phyloP scores from a whole-genome alignment of 2,329 filamentous ascomycete genomes.

The Colletotrichum phormii region DNA sequence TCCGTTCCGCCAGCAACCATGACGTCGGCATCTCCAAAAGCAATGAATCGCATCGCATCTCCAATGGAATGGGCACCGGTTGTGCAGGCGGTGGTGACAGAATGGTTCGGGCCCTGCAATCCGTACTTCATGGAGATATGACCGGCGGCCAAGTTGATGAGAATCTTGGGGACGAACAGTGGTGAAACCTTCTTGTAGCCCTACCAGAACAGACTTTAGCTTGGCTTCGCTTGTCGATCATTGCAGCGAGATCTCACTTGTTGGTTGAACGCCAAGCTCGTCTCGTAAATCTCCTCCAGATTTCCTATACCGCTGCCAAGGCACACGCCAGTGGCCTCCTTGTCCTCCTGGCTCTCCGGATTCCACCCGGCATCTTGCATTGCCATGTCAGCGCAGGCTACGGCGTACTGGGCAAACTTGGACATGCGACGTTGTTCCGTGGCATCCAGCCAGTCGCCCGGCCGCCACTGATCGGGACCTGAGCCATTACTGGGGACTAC shows the following conservation, averaged over 20 bases:
- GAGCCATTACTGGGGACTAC: conserved; percentile 71
- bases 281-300: conserved; percentile 89
- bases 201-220: conserved; percentile 54
- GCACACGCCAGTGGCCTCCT: conserved; percentile 87
- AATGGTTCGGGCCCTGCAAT: conserved; percentile 91
- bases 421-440: conserved; percentile 82
- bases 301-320: conserved; percentile 96
- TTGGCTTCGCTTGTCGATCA: conserved; percentile 26
- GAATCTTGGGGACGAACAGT: conserved; percentile 89
- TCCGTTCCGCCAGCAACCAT: conserved; percentile 98
- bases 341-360: conserved; percentile 68
- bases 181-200: conserved; percentile 95
- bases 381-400: conserved; percentile 88
- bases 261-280: conserved; percentile 79
- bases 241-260: conserved; percentile 64
- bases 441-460: conserved; percentile 64
- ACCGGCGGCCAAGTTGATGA: conserved; percentile 95
- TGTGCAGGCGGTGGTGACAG: conserved; percentile 93
- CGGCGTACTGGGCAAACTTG: conserved; percentile 90
- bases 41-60: conserved; percentile 92
- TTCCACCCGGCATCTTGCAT: conserved; percentile 85
- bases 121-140: conserved; percentile 95
- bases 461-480: conserved; percentile 58
- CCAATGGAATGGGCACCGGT: conserved; percentile 96
- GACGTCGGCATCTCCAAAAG: conserved; percentile 90